phyloP scores from a whole-genome alignment of 2,329 filamentous ascomycete genomes.

The Acarospora socialis region DNA sequence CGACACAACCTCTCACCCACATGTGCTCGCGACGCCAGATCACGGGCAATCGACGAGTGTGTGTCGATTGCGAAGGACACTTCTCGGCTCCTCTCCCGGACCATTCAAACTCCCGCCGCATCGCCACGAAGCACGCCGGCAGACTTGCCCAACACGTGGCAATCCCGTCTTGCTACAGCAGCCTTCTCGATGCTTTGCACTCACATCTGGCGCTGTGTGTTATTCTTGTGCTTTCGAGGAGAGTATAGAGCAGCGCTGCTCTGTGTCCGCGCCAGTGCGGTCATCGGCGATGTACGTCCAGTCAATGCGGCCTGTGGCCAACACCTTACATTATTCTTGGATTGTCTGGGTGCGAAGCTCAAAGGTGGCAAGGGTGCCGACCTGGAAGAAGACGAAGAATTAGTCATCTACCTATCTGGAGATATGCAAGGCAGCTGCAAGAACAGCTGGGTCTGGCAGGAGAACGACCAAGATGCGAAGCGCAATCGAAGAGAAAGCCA shows the following conservation, averaged over 20 bases:
- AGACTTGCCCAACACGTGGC: slow-evolving; percentile 33
- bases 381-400: slow-evolving; percentile 62
- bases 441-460: slow-evolving; percentile 70
- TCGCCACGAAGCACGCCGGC: slow-evolving; percentile 18
- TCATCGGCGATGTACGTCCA: slow-evolving; percentile 56
- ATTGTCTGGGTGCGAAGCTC: slow-evolving; percentile 45
- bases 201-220: slow-evolving; percentile 75
- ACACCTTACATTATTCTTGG: slow-evolving; percentile 68
- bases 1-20: slow-evolving; percentile 71
- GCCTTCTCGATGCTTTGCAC: slow-evolving; percentile 63
- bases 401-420: slow-evolving; percentile 71
- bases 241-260: slow-evolving; percentile 58
- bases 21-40: slow-evolving; percentile 51
- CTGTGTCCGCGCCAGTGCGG: slow-evolving; percentile 56
- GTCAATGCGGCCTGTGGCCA: slow-evolving; percentile 68
- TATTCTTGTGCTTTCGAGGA: slow-evolving; percentile 63
- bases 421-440: slow-evolving; percentile 73
- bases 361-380: slow-evolving; percentile 27
- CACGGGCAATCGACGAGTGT: slow-evolving; percentile 64
- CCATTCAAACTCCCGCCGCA: slow-evolving; percentile 32
- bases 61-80: slow-evolving; percentile 63
- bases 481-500: slow-evolving; percentile 5
- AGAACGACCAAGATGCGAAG: slow-evolving; percentile 36
- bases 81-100: slow-evolving; percentile 56
- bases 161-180: slow-evolving; percentile 46